These are phyloP conservation scores for Colletotrichum lindemuthianum DNA, from an alignment of 2,329 filamentous ascomycete genomes.

Conservation along the genomic window DNA sequence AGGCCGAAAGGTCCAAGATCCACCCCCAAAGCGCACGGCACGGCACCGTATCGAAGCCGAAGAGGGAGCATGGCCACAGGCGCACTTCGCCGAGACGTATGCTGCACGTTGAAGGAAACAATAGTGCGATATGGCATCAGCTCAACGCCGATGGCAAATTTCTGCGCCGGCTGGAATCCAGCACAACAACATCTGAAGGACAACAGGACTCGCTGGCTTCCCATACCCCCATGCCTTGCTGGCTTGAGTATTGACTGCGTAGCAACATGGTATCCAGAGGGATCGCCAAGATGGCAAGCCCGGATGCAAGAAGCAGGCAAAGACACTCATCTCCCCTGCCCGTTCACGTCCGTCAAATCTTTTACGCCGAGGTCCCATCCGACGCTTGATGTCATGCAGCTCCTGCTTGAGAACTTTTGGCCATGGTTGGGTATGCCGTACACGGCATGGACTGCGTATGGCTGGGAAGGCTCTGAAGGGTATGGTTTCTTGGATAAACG, in stretches of 20 bases:
- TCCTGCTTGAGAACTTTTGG: conserved; percentile 17
- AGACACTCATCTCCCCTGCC: conserved; percentile 33
- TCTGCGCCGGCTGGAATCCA: conserved; percentile 25
- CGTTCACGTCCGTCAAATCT: conserved; percentile 12
- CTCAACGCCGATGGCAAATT: conserved; percentile 30
- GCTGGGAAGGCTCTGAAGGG: not conserved
- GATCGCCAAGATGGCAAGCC: conserved; percentile 34
- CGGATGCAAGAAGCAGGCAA: conserved; percentile 34
- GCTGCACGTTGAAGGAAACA: conserved; percentile 23
- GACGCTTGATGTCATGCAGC: conserved; percentile 34
- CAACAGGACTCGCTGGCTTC: not conserved
- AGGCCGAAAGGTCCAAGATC: not conserved
- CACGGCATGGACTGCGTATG: not conserved
- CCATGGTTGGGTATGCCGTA: not conserved
- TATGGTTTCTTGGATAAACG: not conserved
- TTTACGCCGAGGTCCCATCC: conserved; percentile 21
- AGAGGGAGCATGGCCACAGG: conserved; percentile 5
- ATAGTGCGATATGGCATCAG: conserved; percentile 34
- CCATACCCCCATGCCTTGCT: not conserved
- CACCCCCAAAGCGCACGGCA: conserved; percentile 24
- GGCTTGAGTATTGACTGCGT: not conserved
- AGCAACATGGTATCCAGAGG: conserved; percentile 14
- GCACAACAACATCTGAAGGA: not conserved
- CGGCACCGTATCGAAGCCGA: conserved; percentile 1
- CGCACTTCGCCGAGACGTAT: conserved; percentile 31